Conservation (phyloP, 202 grass and related monocot genomes). For the Tripidium arundinaceum region DNA sequence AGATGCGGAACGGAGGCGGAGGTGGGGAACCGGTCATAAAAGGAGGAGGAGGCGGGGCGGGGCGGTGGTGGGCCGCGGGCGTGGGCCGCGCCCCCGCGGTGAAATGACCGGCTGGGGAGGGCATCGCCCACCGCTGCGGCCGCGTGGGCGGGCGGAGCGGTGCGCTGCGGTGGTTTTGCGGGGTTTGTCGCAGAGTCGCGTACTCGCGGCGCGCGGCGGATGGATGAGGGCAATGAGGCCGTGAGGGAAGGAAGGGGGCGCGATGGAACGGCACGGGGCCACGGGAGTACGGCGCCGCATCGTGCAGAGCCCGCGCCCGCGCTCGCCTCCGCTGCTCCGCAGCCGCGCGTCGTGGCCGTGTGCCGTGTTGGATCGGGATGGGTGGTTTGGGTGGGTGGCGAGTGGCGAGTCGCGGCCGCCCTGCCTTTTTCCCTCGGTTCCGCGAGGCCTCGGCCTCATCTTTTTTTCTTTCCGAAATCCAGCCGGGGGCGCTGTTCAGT, state of each 20-base stretch:
- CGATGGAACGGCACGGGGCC: background rate
- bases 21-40: conserved; percentile 61
- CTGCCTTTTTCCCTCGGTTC: background rate
- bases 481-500: background rate
- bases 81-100: conserved; percentile 48
- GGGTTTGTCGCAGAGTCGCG: conserved; percentile 35
- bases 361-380: conserved; percentile 38
- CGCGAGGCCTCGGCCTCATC: background rate
- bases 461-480: background rate
- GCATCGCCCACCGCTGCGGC: conserved; percentile 36
- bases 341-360: conserved; percentile 33
- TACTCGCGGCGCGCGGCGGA: conserved; percentile 22
- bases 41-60: conserved; percentile 45
- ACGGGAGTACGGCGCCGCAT: background rate
- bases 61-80: conserved; percentile 41
- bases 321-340: background rate
- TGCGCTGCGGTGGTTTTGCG: conserved; percentile 44
- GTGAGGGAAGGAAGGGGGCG: background rate
- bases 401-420: background rate
- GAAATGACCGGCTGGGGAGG: conserved; percentile 54
- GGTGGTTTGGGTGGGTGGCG: background rate
- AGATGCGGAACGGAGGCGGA: conserved; percentile 26
- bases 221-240: background rate
- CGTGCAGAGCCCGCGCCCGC: conserved; percentile 26
- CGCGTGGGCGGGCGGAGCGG: conserved; percentile 37